Evolutionary conservation across 2,329 filamentous ascomycete species (phyloP), one percentile per base, ranked within the genome.

Genomic region (Alternaria metachromatica): DNA sequence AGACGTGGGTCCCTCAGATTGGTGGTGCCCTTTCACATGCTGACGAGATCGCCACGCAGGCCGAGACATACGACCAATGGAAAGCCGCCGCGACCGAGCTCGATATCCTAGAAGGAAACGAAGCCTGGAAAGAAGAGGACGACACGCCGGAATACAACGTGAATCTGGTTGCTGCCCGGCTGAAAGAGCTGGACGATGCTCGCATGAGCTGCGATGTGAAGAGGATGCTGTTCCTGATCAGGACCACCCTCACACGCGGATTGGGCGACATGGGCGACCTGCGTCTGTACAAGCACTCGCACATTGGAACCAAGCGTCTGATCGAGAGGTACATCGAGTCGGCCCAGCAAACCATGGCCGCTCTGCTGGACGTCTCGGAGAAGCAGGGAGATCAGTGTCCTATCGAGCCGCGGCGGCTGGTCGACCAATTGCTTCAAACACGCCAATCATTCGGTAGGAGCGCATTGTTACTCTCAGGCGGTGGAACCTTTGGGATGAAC

Each of bases 401-500:
- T 6, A 73, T 91, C 41, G 88, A 90, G 55, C 83, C 88, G 46
- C 87, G 82, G 60, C 82, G 85, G 59, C 84, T 90, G 5, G 83
- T 94, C 6, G 90, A 94, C 58, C 88, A 89, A 60, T 84, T 96
- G 67, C 80, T 94, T 49, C 87, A 88, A 59, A 87, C 92, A 1
- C 87, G 92, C 43, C 92, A 94, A 74, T 91, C 92, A 37, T 96
- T 94, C 74, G 93, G 93, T n/a, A 87, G 93, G 65, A 96, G 90
- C 66, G 94, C 93, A 0, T 82, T 97, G 55, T 84, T 96, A 10
- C 83, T 97, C 10, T 96, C 93, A 5, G 94, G 94, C 8, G 94
- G 94, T 3, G 93, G 91, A 1, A 96, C 94, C 1, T 93, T 96
- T 80, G 94, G 94, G 44, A 96, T 97, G 92, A 92, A 92, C 63